These are phyloP conservation scores for Colletotrichum chrysophilum DNA, from an alignment of 2,329 filamentous ascomycete species.

Conservation along the genomic window DNA sequence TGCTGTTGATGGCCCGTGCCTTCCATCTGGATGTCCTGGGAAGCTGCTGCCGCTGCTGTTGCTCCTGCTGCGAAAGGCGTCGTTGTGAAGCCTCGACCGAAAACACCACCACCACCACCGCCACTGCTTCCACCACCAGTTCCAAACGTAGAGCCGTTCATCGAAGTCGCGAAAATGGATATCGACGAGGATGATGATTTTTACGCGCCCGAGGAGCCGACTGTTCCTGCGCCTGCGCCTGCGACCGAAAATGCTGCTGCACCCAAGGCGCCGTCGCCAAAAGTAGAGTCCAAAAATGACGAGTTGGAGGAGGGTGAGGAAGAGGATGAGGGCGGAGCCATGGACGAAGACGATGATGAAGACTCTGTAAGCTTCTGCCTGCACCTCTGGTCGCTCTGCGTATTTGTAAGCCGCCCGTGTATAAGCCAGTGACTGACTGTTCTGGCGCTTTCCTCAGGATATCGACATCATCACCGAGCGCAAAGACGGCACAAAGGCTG, in stretches of 20 bases:
- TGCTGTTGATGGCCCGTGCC: background rate
- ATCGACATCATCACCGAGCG: slow-evolving; percentile 73
- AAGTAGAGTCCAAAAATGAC: slow-evolving; percentile 42
- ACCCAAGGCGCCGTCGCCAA: slow-evolving; percentile 11
- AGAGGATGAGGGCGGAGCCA: slow-evolving; percentile 64
- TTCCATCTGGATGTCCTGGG: background rate
- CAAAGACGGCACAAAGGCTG: slow-evolving; percentile 67
- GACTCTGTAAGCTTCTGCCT: slow-evolving; percentile 47
- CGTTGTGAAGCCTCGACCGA: background rate
- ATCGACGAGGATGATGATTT: slow-evolving; percentile 73
- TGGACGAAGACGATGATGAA: slow-evolving; percentile 62
- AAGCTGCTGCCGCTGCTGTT: background rate
- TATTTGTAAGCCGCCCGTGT: background rate
- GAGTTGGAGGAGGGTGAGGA: slow-evolving; percentile 70
- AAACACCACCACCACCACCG: background rate
- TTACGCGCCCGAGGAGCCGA: slow-evolving; percentile 65
- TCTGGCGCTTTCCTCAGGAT: slow-evolving; percentile 46
- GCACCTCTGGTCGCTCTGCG: background rate
- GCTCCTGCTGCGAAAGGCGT: background rate
- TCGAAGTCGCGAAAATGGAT: slow-evolving; percentile 54
- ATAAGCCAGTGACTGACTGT: background rate
- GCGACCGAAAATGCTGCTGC: background rate
- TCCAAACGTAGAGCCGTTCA: background rate
- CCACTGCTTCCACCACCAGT: background rate
- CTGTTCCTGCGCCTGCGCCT: slow-evolving; percentile 27